Evolutionary conservation across 2,329 filamentous ascomycete genomes (phyloP), one percentile per base, ranked within the genome.

Genomic region (Ciborinia camelliae): DNA sequence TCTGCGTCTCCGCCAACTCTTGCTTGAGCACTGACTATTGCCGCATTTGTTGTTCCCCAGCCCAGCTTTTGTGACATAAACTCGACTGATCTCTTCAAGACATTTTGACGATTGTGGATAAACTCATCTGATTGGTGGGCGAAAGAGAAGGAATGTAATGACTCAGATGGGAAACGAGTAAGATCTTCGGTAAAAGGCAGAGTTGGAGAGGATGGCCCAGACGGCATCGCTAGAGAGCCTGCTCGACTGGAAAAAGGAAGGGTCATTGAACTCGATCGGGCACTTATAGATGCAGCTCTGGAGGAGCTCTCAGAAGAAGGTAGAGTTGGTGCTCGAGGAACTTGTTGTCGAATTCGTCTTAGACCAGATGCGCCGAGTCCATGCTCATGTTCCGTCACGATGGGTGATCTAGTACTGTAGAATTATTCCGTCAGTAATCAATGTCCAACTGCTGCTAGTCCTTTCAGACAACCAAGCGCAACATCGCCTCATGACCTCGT

Each of bases 101-200:
- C 90, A 80, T 92, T 96, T 76, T 98, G 93, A 63, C 95, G 89
- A 76, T 86, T 97, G 75, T 97, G 91, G 64, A 98, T 83, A 68
- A 92, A 87, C 68, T 98, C 94, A 74, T 97, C 93, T 3, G 93
- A 94, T 77, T 97, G 93, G 71, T 96, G 91, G 48, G 95, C 92
- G 77, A 99, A 99, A 15, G 94, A 98, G 79, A 99, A 99, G 1
- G 95, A 99, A 77, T 99, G 95, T 54, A 99, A 81, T 7, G 95
- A 99, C 76, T 99, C 95, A 71, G 91, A 92, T 1, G 95, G 94
- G 75, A 99, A 99, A 59, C 93, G 89, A 53, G 88, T 89, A 53
- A 99, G 84, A 75, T 99, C 95, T 80, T 98, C 95, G 73, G 87
- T 85, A 74, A 92, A 92, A 67, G 85, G 80, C 50, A 90, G 73